Evolutionary conservation across 148 eudicot species (phyloP), one percentile per base, ranked within the genome.

Genomic region (Rhododendron molle): DNA sequence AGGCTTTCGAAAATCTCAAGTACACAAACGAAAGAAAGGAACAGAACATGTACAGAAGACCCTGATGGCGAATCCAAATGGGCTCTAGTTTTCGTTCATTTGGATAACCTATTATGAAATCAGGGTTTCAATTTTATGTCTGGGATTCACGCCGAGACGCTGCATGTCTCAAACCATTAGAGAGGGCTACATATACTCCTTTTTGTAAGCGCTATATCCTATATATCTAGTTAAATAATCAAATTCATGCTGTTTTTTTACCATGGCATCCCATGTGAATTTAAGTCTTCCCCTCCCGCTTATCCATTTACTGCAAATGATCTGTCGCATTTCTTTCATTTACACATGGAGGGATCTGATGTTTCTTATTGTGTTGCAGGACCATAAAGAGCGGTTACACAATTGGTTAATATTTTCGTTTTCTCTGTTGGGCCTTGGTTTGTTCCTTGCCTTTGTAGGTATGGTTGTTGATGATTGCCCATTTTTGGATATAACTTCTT

Each of bases 361-460:
- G 14, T 38, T 16, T 18, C 52, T 58, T 23, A 80, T 81, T 81
- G 14, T 78, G 73, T 85, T 91, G 20, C 92, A 94, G 98, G 94
- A 91, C 84, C 97, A 94, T 87, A 93, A 91, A 85, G 92, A 91
- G 85, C 88, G 97, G 83, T 89, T 94, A 20, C 81, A 83, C 80
- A 81, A 92, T 36, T 95, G 97, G 95, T 93, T 91, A 78, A 36
- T 85, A 60, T 80, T 91, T 84, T 94, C 98, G 20, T 12, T 89
- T 58, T 84, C 90, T 83, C 83, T 86, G 81, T 78, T 89, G 86
- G 85, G 84, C 78, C 85, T 93, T 85, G 95, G 95, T 60, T 78
- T 91, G 76, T 71, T 90, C 76, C 89, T 95, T 83, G 83, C 88
- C 36, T 84, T 91, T 49, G 28, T 91, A 85, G 98, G 97, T 94